Evolutionary conservation across 1,139 yeast genomes (phyloP), one percentile per base, ranked within the genome.

Genomic region (Sugiyamaella novakii): DNA sequence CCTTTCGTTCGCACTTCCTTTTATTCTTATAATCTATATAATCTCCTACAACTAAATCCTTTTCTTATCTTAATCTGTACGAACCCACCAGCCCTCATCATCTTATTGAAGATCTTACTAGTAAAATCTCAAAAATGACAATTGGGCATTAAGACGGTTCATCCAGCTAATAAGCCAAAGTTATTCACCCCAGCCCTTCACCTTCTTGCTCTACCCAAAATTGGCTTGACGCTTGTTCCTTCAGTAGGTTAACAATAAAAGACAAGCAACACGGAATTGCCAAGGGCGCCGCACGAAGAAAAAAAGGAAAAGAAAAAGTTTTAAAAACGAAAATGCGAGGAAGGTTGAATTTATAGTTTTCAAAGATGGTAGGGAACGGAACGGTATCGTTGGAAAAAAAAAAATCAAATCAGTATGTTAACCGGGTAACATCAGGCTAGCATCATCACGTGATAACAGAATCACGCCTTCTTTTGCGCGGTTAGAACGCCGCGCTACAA

Each of bases 241-340:
- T 61, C 69, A 66, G 72, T 62, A 59, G 68, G 60, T 58, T 63
- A 60, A 30, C 31, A 61, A 63, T 59, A 54, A 64, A 66, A 67
- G 69, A 66, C 70, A 76, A 76, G 82, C 83, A 79, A 79, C 84
- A 79, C 84, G 83, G 81, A 73, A 71, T 64, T 76, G 83, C 78
- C 78, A 78, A 76, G 84, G 84, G 75, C 78, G 79, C 84, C 84
- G 84, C 84, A 80, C 82, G 64, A 64, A 61, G 70, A 68, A 58
- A 56, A 65, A 65, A 69, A 59, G 48, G 55, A 51, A 42, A 52
- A 50, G 51, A 48, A 44, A 42, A 52, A 51, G 49, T 48, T 43
- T 37, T 38, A 34, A 43, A 41, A 28, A 22, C 8, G 27, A 35
- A 40, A 45, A 40, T 38, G 44, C n/a, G 34, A 28, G 18, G 5